Percentiles rank a stretch among this genome's conserved stretches.
These are phyloP conservation scores for Peterozyma toletana DNA, from an alignment of 805 yeast genomes.

Conservation along the genomic window DNA sequence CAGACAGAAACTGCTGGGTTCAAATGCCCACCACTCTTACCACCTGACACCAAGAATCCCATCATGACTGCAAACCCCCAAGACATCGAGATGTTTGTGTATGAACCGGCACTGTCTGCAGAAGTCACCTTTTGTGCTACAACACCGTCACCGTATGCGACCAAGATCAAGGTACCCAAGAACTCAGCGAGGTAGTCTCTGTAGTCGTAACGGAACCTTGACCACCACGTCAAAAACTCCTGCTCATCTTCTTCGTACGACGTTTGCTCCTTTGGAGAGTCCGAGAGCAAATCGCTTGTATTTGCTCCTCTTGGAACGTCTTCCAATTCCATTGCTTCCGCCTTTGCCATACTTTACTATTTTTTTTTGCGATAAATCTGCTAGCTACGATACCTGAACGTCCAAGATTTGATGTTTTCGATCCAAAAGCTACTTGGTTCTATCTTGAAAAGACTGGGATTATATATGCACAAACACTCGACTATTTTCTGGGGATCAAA, in stretches of 20 bases:
- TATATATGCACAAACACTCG: no score
- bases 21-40: constrained; percentile 52
- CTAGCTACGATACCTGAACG: no score
- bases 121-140: constrained; percentile 37
- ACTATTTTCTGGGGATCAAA: no score
- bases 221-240: constrained; percentile 15
- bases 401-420: no score
- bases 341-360: constrained; percentile 2
- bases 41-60: constrained; percentile 45
- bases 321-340: constrained; percentile 6
- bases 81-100: constrained; percentile 33
- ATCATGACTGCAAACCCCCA: constrained; percentile 51
- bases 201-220: constrained; percentile 22
- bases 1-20: constrained; percentile 46
- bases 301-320: constrained; percentile 2
- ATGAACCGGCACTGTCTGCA: constrained; percentile 29
- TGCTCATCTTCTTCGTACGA: constrained; percentile 2
- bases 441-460: no score
- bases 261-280: background rate
- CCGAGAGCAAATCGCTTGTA: no score
- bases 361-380: no score
- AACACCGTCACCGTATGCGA: constrained; percentile 40
- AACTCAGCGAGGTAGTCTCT: constrained; percentile 48
- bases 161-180: constrained; percentile 39
- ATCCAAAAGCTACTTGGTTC: no score